Evolutionary conservation across 495 filamentous ascomycete species (phyloP).

Genomic region (Daldinia decipiens): DNA sequence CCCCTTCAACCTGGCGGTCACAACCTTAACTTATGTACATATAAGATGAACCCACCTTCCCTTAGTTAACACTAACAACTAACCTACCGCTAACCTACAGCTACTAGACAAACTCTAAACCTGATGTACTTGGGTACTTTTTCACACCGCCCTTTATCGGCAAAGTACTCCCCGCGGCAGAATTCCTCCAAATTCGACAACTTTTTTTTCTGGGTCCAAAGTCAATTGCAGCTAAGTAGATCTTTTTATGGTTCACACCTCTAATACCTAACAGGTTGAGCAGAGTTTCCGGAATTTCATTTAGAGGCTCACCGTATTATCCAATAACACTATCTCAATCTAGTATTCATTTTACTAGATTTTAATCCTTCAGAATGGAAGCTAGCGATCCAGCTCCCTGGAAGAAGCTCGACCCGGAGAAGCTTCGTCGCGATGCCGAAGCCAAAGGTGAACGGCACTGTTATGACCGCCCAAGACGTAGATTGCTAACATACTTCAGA

Average conservation of each 20-base stretch:
- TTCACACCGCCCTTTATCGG: slow-evolving; percentile 28
- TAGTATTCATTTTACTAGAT: not conserved
- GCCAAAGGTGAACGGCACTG: slow-evolving; percentile 37
- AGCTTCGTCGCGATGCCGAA: slow-evolving; percentile 41
- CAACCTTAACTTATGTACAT: slow-evolving; percentile 10
- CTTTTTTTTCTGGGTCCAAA: slow-evolving; percentile 5
- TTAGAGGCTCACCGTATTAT: not conserved
- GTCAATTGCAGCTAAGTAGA: slow-evolving; percentile 3
- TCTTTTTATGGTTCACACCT: not conserved
- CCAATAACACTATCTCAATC: not conserved
- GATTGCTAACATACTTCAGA: slow-evolving; percentile 34
- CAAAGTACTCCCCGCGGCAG: slow-evolving; percentile 37
- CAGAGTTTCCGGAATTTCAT: not conserved
- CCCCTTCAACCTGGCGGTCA: slow-evolving; percentile 6
- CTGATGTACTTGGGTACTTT: not conserved
- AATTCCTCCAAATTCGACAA: slow-evolving; percentile 22
- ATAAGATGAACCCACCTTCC: slow-evolving; percentile 4
- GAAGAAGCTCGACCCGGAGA: slow-evolving; percentile 37
- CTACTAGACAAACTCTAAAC: too few species aligned
- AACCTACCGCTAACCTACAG: too few species aligned
- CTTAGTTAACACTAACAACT: not conserved
- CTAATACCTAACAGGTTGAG: not conserved
- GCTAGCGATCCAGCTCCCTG: slow-evolving; percentile 26
- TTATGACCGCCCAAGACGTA: not conserved
- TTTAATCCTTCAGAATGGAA: slow-evolving; percentile 23